A percentile compares a stretch with the other conserved stretches of the same genome.
Evolutionary conservation across 495 filamentous ascomycete genomes (phyloP).

Genomic region (Neurospora sp.): DNA sequence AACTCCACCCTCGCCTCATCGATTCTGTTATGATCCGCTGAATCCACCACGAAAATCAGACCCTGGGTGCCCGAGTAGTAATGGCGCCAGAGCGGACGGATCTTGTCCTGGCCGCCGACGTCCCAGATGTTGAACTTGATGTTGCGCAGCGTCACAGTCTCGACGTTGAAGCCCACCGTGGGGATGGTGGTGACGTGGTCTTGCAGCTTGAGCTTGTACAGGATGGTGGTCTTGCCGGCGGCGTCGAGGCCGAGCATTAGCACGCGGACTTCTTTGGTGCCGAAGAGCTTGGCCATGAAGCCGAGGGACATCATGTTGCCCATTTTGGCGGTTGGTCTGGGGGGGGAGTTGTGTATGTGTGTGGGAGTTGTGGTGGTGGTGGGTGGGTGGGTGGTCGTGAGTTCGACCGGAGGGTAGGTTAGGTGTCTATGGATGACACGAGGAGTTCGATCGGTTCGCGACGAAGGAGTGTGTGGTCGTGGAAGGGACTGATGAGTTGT

Average conservation of each 20-base stretch:
- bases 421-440: neutral
- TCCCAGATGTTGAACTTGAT: conserved; percentile 99
- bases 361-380: neutral
- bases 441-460: neutral
- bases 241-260: conserved; percentile 97
- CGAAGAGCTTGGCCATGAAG: conserved; percentile 84
- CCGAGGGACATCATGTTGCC: conserved; percentile 15
- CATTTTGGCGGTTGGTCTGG: conserved; percentile 8
- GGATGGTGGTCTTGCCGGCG: conserved; percentile 96
- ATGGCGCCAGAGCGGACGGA: conserved; percentile 93
- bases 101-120: conserved; percentile 99
- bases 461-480: neutral
- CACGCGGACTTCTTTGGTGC: conserved; percentile 96
- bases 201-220: conserved; percentile 99
- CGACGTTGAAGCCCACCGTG: conserved; percentile 98
- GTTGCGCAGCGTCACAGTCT: conserved; percentile 98
- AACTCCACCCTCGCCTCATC: conserved; percentile 85
- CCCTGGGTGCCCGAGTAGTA: conserved; percentile 99
- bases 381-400: neutral
- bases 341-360: neutral
- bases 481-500: neutral
- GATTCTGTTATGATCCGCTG: conserved; percentile 73
- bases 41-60: conserved; percentile 96
- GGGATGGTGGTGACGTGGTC: conserved; percentile 99
- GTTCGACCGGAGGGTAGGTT: neutral